Evolutionary conservation across 1,284 basidiomycete species (phyloP).

Genomic region (Irpex rosettiformis): DNA sequence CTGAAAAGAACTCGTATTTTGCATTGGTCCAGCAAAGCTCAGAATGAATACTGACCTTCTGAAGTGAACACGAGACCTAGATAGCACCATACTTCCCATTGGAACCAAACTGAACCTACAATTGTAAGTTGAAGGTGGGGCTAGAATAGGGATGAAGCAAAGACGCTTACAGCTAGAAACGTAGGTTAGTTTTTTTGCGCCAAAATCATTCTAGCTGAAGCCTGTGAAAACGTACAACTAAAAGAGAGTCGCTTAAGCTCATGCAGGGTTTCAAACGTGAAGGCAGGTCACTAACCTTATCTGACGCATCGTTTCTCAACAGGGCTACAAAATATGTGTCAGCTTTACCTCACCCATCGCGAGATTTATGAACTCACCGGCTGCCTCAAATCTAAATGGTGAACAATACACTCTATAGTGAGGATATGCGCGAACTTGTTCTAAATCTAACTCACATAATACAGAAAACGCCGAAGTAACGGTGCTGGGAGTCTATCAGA

Average conservation of each 20-base stretch:
- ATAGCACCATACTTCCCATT: conserved; percentile 27
- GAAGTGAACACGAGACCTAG: conserved; percentile 21
- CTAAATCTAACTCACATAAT: conserved; percentile 18
- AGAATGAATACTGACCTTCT: conserved; percentile 19
- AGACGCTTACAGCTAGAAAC: conserved; percentile 9
- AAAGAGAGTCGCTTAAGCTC: background rate
- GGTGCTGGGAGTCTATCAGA: conserved; percentile 16
- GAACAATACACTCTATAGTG: background rate
- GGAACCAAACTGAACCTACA: conserved; percentile 25
- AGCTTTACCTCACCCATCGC: conserved; percentile 7
- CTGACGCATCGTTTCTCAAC: background rate
- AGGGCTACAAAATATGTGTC: conserved; percentile 11
- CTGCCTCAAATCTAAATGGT: conserved; percentile 20
- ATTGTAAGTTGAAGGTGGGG: background rate
- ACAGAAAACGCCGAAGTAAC: conserved; percentile 25
- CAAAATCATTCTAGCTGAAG: background rate
- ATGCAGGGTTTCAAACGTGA: background rate
- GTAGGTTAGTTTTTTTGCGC: background rate
- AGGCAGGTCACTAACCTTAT: conserved; percentile 4
- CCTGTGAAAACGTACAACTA: conserved; percentile 4
- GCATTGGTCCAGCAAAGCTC: background rate
- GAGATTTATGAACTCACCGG: conserved; percentile 18
- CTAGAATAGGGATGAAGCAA: background rate
- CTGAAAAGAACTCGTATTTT: conserved; percentile 8
- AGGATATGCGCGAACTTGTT: background rate